phyloP scores from a whole-genome alignment of 1,284 basidiomycete genomes.

The Vanrija humicola region DNA sequence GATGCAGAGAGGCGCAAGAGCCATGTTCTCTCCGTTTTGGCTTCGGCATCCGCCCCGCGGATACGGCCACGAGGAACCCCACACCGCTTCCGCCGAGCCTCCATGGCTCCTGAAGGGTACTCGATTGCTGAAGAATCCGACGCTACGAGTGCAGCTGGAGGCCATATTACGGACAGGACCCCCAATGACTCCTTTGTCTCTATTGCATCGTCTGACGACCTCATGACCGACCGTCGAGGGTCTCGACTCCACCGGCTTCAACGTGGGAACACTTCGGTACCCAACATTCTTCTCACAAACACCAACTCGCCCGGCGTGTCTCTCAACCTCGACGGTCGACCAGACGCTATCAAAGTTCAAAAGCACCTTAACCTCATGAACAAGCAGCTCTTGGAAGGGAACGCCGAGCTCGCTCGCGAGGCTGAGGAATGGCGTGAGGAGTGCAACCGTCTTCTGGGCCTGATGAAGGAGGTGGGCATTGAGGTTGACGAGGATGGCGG shows the following conservation, averaged over 20 bases:
- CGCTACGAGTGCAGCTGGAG: not conserved
- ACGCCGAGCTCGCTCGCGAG: constrained; percentile 38
- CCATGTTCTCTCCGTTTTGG: constrained; percentile 39
- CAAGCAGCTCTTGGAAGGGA: constrained; percentile 41
- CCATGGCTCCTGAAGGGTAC: constrained; percentile 22
- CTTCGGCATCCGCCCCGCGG: constrained; percentile 26
- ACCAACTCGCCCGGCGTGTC: constrained; percentile 4
- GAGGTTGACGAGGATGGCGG: constrained; percentile 25
- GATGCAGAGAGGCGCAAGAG: constrained; percentile 37
- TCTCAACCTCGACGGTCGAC: constrained; percentile 29
- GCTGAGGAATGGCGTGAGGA: constrained; percentile 41
- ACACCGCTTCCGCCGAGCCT: constrained; percentile 34
- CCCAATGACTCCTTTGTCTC: constrained; percentile 45
- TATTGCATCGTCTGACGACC: constrained; percentile 45
- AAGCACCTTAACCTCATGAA: constrained; percentile 49
- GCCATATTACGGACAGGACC: too few relatives aligned
- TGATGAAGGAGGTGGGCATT: constrained; percentile 31
- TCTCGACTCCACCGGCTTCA: constrained; percentile 20
- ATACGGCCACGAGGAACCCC: constrained; percentile 29
- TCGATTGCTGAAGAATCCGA: constrained; percentile 30
- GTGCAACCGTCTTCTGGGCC: constrained; percentile 21
- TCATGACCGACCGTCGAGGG: constrained; percentile 42
- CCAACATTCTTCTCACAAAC: constrained; percentile 32
- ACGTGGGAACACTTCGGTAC: constrained; percentile 43
- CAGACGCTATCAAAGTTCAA: constrained; percentile 44